Evolutionary conservation across 2,329 filamentous ascomycete genomes (phyloP), one percentile per base, ranked within the genome.

Genomic region (Penicillium janthinellum): DNA sequence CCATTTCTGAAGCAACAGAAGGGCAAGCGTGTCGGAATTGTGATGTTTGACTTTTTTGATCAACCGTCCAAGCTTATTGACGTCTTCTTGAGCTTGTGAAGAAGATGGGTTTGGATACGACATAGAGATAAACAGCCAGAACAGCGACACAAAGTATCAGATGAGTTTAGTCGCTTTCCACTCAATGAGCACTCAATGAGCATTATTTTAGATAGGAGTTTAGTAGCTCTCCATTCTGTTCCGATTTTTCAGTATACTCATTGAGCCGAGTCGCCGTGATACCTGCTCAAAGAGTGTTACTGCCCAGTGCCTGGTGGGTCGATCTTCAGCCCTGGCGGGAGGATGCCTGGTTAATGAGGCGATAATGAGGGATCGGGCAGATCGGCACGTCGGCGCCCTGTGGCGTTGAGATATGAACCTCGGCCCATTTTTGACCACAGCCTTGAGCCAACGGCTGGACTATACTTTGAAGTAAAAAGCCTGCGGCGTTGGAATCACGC

Each of bases 21-120:
- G 47, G 79, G 80, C 2, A 76, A 78, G 67, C 74, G 82, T 53
- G 52, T 83, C n/a, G 82, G 82, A 0, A 79, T 84, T 60, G 77
- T 83, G 14, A 82, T 84, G 72, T 77, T 84, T 68, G 82, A 84
- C 64, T 84, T 81, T 63, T 84, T 77, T 63, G 77, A 82, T 47
- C 68, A 76, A 62, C 81, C 80, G 0, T 66, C 57, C 2, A 73
- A 77, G 3, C 62, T 84, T 51, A 64, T 83, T 17, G 69, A 75
- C 56, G 70, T 73, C 2, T 73, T 81, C 38, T 63, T 83, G 53
- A 61, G 59, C 34, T 49, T 70, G 34, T 67, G 60, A 52, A 47
- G 39, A 25, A n/a, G 8, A 12, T 45, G 42, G 12, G 7, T 25
- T 6, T 45, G 42, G 12, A 45, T 14, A 8, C 12, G 4, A 12